Evolutionary conservation across 345 rosid species (phyloP).

Genomic region (Streptanthus diversifolius): DNA sequence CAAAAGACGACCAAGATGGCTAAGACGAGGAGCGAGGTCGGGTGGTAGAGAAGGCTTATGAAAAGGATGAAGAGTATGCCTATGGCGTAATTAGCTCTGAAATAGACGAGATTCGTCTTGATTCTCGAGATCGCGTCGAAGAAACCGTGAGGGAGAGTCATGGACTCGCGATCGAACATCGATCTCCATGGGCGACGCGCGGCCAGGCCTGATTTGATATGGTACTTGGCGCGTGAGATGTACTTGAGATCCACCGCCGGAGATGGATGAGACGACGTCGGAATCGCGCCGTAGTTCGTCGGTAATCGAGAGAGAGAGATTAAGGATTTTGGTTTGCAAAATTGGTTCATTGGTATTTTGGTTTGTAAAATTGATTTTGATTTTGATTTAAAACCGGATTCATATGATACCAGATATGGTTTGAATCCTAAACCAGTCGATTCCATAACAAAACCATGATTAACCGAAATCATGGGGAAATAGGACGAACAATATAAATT

Average conservation of each 20-base stretch:
- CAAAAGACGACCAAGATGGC: conserved; percentile 54
- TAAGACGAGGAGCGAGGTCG: conserved; percentile 76
- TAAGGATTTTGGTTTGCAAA: no score
- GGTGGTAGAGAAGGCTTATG: conserved; percentile 71
- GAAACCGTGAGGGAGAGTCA: conserved; percentile 41
- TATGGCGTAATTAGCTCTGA: conserved; percentile 68
- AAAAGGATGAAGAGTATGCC: conserved; percentile 52
- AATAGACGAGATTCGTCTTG: conserved; percentile 47
- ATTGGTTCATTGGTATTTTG: no score
- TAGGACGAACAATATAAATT: no score
- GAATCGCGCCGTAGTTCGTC: conserved; percentile 82
- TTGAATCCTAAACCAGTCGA: no score
- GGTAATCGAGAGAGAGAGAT: no score
- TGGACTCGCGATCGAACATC: conserved; percentile 49
- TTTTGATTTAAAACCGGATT: no score
- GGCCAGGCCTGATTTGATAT: conserved; percentile 55
- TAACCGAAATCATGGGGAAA: no score
- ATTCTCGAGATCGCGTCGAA: conserved; percentile 45
- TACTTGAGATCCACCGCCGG: conserved; percentile 42
- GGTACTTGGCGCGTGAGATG: conserved; percentile 62
- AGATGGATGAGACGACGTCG: conserved; percentile 54
- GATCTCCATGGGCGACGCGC: conserved; percentile 64
- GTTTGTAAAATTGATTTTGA: no score
- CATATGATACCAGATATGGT: no score
- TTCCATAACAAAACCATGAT: no score